phyloP scores from a whole-genome alignment of 2,329 filamentous ascomycete species.

The Sclerotinia sclerotiorum region DNA sequence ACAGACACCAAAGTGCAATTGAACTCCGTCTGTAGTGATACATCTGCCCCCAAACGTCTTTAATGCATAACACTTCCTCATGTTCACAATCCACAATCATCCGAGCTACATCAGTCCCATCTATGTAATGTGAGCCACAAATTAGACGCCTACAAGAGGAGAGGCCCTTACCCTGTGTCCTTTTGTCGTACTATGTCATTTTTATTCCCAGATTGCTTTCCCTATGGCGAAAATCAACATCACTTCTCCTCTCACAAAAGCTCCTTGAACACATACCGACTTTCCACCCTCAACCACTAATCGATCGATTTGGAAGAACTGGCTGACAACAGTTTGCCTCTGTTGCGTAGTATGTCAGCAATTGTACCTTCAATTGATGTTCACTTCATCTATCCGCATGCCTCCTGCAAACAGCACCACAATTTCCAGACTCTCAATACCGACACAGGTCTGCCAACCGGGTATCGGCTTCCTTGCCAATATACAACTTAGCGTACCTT shows the following conservation, averaged over 20 bases:
- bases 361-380: neutral
- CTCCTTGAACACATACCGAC: slow-evolving; percentile 53
- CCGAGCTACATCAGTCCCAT: slow-evolving; percentile 16
- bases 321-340: slow-evolving; percentile 93
- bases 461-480: neutral
- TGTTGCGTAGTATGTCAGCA: slow-evolving; percentile 45
- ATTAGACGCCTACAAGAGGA: neutral
- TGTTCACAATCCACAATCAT: neutral
- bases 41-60: slow-evolving; percentile 9
- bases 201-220: slow-evolving; percentile 67
- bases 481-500: slow-evolving; percentile 62
- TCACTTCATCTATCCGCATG: slow-evolving; percentile 2
- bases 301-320: slow-evolving; percentile 89
- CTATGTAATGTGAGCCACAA: slow-evolving; percentile 9
- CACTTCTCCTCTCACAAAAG: neutral
- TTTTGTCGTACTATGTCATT: slow-evolving; percentile 73
- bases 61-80: neutral
- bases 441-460: neutral
- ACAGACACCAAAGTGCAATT: slow-evolving; percentile 13
- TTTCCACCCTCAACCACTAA: slow-evolving; percentile 90
- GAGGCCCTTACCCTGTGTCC: slow-evolving; percentile 67
- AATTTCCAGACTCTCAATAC: too few species aligned
- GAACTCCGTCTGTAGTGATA: slow-evolving; percentile 19
- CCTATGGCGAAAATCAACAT: slow-evolving; percentile 45
- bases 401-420: neutral